Conservation (phyloP, 73 alveolate genomes). For the Effrenium voratum region DNA sequence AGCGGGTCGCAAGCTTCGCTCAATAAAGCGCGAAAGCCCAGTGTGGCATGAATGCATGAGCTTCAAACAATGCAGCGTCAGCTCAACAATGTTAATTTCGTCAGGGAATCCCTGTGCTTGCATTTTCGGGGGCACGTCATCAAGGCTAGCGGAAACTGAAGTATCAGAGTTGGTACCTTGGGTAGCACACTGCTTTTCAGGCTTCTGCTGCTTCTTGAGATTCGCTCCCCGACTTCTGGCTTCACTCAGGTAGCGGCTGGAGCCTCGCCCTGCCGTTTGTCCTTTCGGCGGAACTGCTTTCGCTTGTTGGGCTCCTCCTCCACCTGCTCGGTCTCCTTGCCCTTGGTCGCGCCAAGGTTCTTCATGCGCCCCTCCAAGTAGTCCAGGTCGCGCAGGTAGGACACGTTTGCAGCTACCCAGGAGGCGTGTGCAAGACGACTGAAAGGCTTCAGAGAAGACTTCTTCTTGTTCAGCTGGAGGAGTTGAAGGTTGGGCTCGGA, state of each 20-base stretch:
- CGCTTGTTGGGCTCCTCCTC: background rate
- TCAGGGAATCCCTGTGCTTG: background rate
- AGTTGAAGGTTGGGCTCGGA: background rate
- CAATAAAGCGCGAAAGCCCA: background rate
- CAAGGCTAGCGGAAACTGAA: background rate
- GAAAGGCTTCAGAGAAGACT: background rate
- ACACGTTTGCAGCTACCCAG: conserved; percentile 24
- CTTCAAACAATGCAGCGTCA: background rate
- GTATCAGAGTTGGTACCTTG: background rate
- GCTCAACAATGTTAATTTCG: background rate
- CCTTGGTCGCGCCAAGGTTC: background rate
- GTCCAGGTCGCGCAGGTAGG: conserved; percentile 22
- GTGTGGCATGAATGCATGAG: background rate
- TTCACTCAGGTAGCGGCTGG: background rate
- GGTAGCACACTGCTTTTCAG: background rate
- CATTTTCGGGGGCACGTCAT: background rate
- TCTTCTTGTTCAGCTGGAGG: background rate
- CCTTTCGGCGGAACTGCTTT: background rate
- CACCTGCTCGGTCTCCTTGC: background rate
- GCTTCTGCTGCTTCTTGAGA: background rate
- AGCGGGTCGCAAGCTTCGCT: background rate
- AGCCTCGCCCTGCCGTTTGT: background rate
- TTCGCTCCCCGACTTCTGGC: background rate
- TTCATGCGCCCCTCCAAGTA: conserved; percentile 12
- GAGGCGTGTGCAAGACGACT: background rate